Evolutionary conservation across 305 asterid species (phyloP), one percentile per base, ranked within the genome.

Genomic region (Plantago coronopus): DNA sequence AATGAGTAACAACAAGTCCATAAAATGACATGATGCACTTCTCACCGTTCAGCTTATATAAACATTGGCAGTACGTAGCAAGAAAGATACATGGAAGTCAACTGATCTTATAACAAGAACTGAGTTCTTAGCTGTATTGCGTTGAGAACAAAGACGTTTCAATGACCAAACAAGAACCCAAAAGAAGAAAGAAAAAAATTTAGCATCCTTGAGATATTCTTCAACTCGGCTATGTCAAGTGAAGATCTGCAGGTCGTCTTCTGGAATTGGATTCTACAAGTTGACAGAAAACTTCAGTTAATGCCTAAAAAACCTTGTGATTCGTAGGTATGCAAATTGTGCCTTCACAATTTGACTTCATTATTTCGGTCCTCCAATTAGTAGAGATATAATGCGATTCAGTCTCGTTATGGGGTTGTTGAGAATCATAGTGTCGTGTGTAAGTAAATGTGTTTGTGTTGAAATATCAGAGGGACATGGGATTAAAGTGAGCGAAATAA

Each of bases 181-280:
- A 23, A 49, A 15, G 18, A 17, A 25, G 2, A 22, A 50, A 22
- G 17, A 11, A 40, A 9, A 4, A 2, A 1, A 13, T 7, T 29
- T 54, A 54, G 40, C 16, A 13, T 31, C 19, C 60, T 29, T 10
- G 17, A 19, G 11, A 46, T 16, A 47, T 27, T 61, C 23, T 47
- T 47, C 46, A 61, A 48, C 56, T 61, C 45, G 42, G 53, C 47
- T 25, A 59, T 16, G 60, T 22, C 43, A 59, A 44, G 44, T 45
- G 34, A 57, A 42, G 48, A 57, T 57, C 15, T 19, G 45, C 54
- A 17, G 48, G 6, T 47, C 13, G 5, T 61, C 27, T 9, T 46
- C 18, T 61, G 7, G 25, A 13, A 17, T 17, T 8, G 54, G 44
- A 43, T 47, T 61, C 20, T 47, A 9, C 20, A n/a, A 2, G 13